Evolutionary conservation across 108 stramenopile species (phyloP), one percentile per base, ranked within the genome.

Genomic region (Craspedostauros australis): DNA sequence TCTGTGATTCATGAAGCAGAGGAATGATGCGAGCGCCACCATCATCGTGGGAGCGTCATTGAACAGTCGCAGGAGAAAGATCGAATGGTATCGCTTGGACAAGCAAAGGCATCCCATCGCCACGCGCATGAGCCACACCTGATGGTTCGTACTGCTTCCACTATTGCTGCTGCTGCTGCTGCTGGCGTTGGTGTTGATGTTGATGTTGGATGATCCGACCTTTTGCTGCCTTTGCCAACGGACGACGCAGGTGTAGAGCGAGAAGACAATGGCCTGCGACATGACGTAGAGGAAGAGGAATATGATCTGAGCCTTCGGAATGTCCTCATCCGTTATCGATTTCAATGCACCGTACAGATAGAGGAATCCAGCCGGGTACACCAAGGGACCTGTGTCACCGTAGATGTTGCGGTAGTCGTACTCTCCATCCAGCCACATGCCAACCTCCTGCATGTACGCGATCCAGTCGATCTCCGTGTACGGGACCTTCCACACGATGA

Each of bases 391-490:
- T 4, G 96, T 97, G 33, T 67, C 80, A 27, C 98, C 98, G 19
- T 77, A 57, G 23, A 99, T 79, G 27, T 93, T 75, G 11, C 56
- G 56, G 69, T 99, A 99, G 62, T 99, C 75, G 3, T 72, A 61
- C 46, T 96, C 93, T 16, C 96, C 96, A 22, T 75, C 68, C 27
- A 72, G n/a, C 61, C 54, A 56, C 39, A 53, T 50, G 39, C 79
- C 69, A 27, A 97, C 96, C 71, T 99, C 94, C 75, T 96, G 81
- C 95, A 99, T 96, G 77, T 99, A 99, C 5, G 98, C 96, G 24
- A 67, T 49, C 94, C 95, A 99, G 64, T 99, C 98, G 57, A 99
- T 99, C 72, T 99, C 98, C 5, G 98, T 99, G 74, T 99, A 95
- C 19, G 88, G 72, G 4, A 95, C 84, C 21, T 62, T 58, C 5